These are phyloP conservation scores for Combretum micranthum DNA, from an alignment of 345 rosid species.

Conservation along the genomic window DNA sequence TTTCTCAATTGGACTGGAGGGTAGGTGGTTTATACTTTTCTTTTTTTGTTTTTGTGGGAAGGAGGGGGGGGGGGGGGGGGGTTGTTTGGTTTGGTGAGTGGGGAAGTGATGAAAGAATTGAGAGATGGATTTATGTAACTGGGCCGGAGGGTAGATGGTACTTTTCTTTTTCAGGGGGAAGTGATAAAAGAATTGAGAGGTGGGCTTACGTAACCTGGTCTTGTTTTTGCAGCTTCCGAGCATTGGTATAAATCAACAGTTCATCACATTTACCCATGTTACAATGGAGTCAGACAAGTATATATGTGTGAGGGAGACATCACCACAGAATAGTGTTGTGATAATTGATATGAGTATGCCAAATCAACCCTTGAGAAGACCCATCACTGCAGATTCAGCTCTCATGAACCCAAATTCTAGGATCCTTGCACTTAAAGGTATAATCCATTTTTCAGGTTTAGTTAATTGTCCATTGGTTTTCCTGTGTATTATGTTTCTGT, in stretches of 20 bases:
- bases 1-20: neutral
- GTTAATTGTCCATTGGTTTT: neutral
- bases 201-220: slow-evolving; percentile 2
- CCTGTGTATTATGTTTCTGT: no score
- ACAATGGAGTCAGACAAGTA: slow-evolving; percentile 89
- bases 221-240: slow-evolving; percentile 50
- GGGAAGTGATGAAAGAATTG: no score
- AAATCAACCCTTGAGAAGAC: slow-evolving; percentile 72
- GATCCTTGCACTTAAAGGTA: slow-evolving; percentile 40
- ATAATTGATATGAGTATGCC: slow-evolving; percentile 83
- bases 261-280: slow-evolving; percentile 70
- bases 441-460: neutral
- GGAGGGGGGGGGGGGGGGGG: no score
- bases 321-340: slow-evolving; percentile 81
- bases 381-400: slow-evolving; percentile 82
- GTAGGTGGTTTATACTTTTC: neutral
- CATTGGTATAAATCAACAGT: slow-evolving; percentile 70
- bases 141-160: no score
- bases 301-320: slow-evolving; percentile 79
- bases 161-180: no score
- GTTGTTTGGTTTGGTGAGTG: no score
- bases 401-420: slow-evolving; percentile 60
- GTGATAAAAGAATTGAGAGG: neutral
- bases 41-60: neutral
- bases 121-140: no score